Base-by-base conservation (phyloP, 2,329 filamentous ascomycete species). In the Lecanicillium sp. region DNA sequence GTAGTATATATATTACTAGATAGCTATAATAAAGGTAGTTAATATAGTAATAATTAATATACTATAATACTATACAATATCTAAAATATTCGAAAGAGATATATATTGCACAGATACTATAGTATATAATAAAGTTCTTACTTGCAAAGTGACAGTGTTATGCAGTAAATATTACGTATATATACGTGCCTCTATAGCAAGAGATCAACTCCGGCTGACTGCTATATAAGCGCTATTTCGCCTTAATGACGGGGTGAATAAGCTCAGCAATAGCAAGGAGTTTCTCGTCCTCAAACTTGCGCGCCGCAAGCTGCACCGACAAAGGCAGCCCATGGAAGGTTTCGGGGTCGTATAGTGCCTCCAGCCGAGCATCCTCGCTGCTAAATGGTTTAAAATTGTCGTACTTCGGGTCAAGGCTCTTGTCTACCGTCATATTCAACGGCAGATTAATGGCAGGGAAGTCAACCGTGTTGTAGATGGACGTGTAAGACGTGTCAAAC, bases 251-350 rank as follows among this genome's bases (percentile, higher is more conserved):
- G 15, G 33, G 33, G 11, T 39, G 36, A 13, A 39, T 32, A 5
- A 39, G 18, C 30, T 46, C 42, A 3, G 44, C 44, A 32, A 46
- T 40, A 10, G 39, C 42, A n/a, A 46, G 15, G 10, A 44, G 22
- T 27, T 46, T 46, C 28, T 46, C 44, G 27, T 46, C 44, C 18
- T 44, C 36, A 27, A 44, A 40, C 32, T 40, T 31, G 17, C 39
- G 28, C 10, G 36, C 44, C 4, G 41, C 15, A 18, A 46, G 19
- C 37, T 46, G 44, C 15, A 46, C 22, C 3, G 39, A 36, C 7
- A 40, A 17, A 12, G 44, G 44, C 20, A 42, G 19, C 11, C 44
- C 44, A 20, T 46, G 42, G 18, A 42, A 46, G 4, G 35, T 31
- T 27, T 42, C 42, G 3, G 44, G 36, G 27, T 46, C 44, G 17